These are phyloP conservation scores for Ajuga chamaepitys DNA, from an alignment of 257 asterid species.

Conservation along the genomic window DNA sequence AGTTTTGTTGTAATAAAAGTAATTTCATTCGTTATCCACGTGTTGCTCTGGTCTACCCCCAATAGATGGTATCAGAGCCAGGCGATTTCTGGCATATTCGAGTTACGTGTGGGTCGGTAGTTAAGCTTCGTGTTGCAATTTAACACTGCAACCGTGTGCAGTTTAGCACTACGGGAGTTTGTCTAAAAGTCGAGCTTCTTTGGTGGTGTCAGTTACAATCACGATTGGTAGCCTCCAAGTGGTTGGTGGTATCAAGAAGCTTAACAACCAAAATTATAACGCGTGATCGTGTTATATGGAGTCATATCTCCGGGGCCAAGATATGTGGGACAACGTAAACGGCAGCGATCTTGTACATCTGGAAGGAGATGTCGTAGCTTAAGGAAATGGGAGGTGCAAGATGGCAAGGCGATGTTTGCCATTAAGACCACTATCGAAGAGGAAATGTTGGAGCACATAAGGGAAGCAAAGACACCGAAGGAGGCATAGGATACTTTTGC, in stretches of 20 bases:
- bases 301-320: background rate
- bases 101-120: too few relatives aligned
- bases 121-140: too few relatives aligned
- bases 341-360: background rate
- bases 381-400: background rate
- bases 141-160: too few relatives aligned
- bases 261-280: background rate
- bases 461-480: background rate
- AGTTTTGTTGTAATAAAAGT: too few relatives aligned
- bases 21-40: too few relatives aligned
- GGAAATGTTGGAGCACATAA: background rate
- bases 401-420: background rate
- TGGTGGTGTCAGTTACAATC: too few relatives aligned
- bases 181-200: too few relatives aligned
- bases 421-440: background rate
- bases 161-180: too few relatives aligned
- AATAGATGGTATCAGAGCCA: too few relatives aligned
- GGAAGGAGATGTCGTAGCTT: background rate
- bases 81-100: too few relatives aligned
- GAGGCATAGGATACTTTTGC: background rate
- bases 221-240: background rate
- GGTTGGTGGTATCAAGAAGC: background rate
- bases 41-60: too few relatives aligned
- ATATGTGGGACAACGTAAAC: background rate
- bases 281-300: background rate